These are phyloP conservation scores for Cyberlindnera subsufficiens DNA, from an alignment of 805 yeast genomes.

Conservation along the genomic window DNA sequence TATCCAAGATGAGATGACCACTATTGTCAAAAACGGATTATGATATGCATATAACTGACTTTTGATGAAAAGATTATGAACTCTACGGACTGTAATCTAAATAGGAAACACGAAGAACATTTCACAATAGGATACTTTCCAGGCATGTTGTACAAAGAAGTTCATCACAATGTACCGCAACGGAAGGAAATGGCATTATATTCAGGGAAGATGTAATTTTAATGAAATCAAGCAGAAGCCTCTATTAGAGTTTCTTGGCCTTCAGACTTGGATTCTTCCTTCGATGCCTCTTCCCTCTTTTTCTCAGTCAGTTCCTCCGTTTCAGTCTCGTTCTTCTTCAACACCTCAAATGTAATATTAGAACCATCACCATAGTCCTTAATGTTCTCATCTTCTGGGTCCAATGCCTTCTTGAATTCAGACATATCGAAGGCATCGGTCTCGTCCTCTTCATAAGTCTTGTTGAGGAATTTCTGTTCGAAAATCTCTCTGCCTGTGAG, in stretches of 20 bases:
- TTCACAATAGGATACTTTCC: not conserved
- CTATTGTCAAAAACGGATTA: not conserved
- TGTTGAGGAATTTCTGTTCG: slow-evolving; percentile 52
- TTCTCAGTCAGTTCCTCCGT: not conserved
- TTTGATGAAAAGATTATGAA: not conserved
- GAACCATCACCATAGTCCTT: slow-evolving; percentile 38
- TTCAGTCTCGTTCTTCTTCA: slow-evolving; percentile 10
- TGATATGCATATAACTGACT: not conserved
- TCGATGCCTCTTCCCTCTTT: not conserved
- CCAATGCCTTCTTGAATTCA: slow-evolving; percentile 33
- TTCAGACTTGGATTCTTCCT: not conserved
- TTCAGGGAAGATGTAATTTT: not conserved
- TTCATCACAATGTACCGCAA: slow-evolving; percentile 18
- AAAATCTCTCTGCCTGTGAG: slow-evolving; percentile 68
- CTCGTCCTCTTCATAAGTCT: slow-evolving; percentile 43
- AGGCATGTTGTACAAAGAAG: slow-evolving; percentile 15
- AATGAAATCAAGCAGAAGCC: slow-evolving; percentile 1
- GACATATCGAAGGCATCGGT: slow-evolving; percentile 36
- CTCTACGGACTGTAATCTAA: not conserved
- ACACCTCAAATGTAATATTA: slow-evolving; percentile 29
- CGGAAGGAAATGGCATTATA: not conserved
- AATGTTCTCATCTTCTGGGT: slow-evolving; percentile 31
- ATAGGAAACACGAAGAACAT: not conserved
- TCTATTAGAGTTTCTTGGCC: not conserved
- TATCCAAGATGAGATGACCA: slow-evolving; percentile 18